Percentiles rank a stretch among this genome's conserved stretches.
phyloP scores from a whole-genome alignment of 345 rosid genomes.

The Leavenworthia alabamica region DNA sequence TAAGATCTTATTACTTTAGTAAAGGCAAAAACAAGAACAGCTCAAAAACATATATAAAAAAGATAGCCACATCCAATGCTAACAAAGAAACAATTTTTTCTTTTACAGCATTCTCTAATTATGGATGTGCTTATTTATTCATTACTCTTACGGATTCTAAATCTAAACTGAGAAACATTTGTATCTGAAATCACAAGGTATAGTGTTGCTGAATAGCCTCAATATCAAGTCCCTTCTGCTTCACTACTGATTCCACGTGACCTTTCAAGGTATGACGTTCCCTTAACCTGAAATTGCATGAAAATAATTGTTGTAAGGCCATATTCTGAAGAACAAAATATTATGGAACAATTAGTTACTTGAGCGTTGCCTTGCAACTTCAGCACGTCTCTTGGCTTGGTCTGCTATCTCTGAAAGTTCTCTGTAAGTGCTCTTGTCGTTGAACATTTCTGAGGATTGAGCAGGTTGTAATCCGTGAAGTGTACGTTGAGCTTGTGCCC shows the following conservation, averaged over 20 bases:
- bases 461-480: slow-evolving; percentile 68
- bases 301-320: background rate
- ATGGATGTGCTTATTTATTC: slow-evolving; percentile 16
- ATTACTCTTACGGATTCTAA: slow-evolving; percentile 27
- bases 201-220: slow-evolving; percentile 84
- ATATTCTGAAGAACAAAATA: background rate
- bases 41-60: background rate
- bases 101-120: slow-evolving; percentile 12
- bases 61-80: slow-evolving; percentile 25
- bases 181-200: slow-evolving; percentile 51
- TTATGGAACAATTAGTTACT: background rate
- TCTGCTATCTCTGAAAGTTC: slow-evolving; percentile 83
- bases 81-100: background rate
- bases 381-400: slow-evolving; percentile 86
- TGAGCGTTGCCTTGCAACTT: slow-evolving; percentile 64
- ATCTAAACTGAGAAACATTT: slow-evolving; percentile 26
- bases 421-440: slow-evolving; percentile 52
- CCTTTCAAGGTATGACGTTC: slow-evolving; percentile 91
- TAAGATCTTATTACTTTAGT: slow-evolving; percentile 22
- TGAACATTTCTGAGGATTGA: slow-evolving; percentile 38
- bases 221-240: slow-evolving; percentile 86
- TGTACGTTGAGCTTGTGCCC: slow-evolving; percentile 89
- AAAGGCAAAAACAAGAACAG: slow-evolving; percentile 17
- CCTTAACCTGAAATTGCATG: slow-evolving; percentile 50
- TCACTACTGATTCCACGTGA: slow-evolving; percentile 89